phyloP scores from a whole-genome alignment of 495 filamentous ascomycete species.

The Aspergillus affinis region DNA sequence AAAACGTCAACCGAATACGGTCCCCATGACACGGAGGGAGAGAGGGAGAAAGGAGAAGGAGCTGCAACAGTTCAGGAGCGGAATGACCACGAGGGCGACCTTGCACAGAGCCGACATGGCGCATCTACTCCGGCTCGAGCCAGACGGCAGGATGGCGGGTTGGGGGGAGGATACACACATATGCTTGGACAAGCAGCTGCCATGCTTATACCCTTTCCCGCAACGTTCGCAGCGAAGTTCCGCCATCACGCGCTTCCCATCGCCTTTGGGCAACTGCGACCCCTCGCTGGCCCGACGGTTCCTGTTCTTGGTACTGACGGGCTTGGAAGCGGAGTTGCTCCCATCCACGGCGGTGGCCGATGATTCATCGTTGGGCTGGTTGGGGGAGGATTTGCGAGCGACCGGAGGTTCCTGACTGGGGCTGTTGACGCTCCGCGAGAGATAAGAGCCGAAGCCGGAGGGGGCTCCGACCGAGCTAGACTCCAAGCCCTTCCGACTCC shows the following conservation, averaged over 20 bases:
- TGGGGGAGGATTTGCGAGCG: slow-evolving; percentile 48
- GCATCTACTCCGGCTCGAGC: slow-evolving; percentile 39
- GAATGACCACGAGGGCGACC: slow-evolving; percentile 48
- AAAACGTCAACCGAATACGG: slow-evolving; percentile 40
- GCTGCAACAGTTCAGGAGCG: slow-evolving; percentile 14
- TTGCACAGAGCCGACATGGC: slow-evolving; percentile 48
- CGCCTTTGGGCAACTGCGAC: slow-evolving; percentile 70
- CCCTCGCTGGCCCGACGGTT: slow-evolving; percentile 85
- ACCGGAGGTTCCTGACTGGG: slow-evolving; percentile 51
- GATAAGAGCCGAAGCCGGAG: slow-evolving; percentile 41
- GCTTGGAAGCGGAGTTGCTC: slow-evolving; percentile 38
- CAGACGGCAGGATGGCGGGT: slow-evolving; percentile 43
- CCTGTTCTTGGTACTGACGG: slow-evolving; percentile 63
- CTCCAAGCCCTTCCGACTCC: slow-evolving; percentile 46
- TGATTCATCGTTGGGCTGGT: slow-evolving; percentile 53
- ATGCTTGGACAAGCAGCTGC: slow-evolving; percentile 99
- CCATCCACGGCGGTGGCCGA: slow-evolving; percentile 21
- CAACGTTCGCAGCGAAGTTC: slow-evolving; percentile 97
- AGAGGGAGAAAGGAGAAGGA: slow-evolving; percentile 15
- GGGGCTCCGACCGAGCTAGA: slow-evolving; percentile 40
- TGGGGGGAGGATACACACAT: slow-evolving; percentile 76
- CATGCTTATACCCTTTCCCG: slow-evolving; percentile 99
- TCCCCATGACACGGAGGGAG: slow-evolving; percentile 17
- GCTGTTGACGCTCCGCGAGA: slow-evolving; percentile 52
- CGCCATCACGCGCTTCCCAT: slow-evolving; percentile 70